Evolutionary conservation across 306 rosid genomes (phyloP), one percentile per base, ranked within the genome.

Genomic region (Quercus cerris): DNA sequence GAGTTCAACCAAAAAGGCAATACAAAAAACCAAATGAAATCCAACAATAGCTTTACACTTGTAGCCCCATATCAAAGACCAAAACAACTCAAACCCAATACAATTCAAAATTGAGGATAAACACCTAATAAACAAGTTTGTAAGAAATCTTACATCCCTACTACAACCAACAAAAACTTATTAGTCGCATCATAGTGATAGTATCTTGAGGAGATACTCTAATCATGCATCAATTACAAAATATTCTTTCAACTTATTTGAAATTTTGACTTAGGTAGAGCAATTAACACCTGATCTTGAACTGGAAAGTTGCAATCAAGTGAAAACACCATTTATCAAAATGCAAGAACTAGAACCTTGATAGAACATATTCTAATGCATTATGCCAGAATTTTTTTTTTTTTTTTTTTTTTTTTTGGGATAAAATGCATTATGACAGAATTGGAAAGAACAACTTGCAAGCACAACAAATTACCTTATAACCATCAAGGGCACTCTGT

Each of bases 401-500:
- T 1, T 38, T 35, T 35, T 35, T 33, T 1, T n/a, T n/a, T n/a
- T n/a, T 33, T 31, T 31, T 31, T 0, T 0, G 1, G 44, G 46
- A 38, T 38, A 38, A 38, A 38, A 38, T 38, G 46, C 46, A 18
- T 73, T 7, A 73, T 25, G 28, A 7, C 41, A 28, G 62, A 6
- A 67, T 31, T 33, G 51, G 11, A 59, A 71, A 57, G 25, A 49
- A 38, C 3, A 35, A 23, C 12, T 49, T 49, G 49, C 73, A 31
- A 3, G 25, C 46, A 73, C 15, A 55, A 54, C n/a, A 46, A 56
- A 80, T 63, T 76, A 95, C 99, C 99, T 93, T 96, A 58, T 93
- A 96, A 31, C 99, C 99, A 76, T 96, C 99, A 57, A 96, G 99
- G 4, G 99, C 99, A 87, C 98, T 96, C 78, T 93, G 99, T 15